Evolutionary conservation across 306 rosid genomes (phyloP), one percentile per base, ranked within the genome.

Genomic region (Ochetophila trinervis): DNA sequence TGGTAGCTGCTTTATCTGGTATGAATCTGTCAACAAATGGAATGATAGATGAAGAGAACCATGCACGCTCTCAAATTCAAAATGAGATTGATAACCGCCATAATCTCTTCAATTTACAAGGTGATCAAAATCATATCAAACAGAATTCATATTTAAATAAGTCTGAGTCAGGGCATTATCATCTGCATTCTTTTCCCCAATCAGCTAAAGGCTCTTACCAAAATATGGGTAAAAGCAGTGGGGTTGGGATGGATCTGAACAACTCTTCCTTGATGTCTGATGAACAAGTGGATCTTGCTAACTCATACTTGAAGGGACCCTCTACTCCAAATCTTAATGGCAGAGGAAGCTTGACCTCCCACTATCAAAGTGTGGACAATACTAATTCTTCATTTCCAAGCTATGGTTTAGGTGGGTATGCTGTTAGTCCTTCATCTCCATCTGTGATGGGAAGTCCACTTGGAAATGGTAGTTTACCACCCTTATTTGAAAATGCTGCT

Each of bases 401-500:
- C 82, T 93, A 90, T 67, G 94, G 91, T 60, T 13, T 80, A 35
- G 67, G 80, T 53, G 92, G 89, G 12, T 90, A 87, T 74, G 66
- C 78, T 24, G 81, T 81, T 72, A 86, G 86, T 86, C 97, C 94
- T 17, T 76, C 85, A 2, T 67, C 84, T 70, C 72, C 88, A 16
- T 81, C 96, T 67, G 64, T 87, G 85, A 80, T 77, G 80, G 84
- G 91, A 24, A 86, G 73, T 82, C 96, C 89, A 78, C 76, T 84
- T 22, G 94, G 95, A 19, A 81, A 81, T 40, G 76, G 81, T 80
- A 89, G 72, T 88, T 57, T 93, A 32, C 97, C 97, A 19, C 88
- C 96, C 3, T 73, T 93, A 57, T 89, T 68, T 81, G 95, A 87
- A 75, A 87, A 84, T 40, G 95, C 85, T 71, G 98, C 85, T 69